Evolutionary conservation across 1,284 basidiomycete genomes (phyloP), one percentile per base, ranked within the genome.

Genomic region (Crucibulum parvulum): DNA sequence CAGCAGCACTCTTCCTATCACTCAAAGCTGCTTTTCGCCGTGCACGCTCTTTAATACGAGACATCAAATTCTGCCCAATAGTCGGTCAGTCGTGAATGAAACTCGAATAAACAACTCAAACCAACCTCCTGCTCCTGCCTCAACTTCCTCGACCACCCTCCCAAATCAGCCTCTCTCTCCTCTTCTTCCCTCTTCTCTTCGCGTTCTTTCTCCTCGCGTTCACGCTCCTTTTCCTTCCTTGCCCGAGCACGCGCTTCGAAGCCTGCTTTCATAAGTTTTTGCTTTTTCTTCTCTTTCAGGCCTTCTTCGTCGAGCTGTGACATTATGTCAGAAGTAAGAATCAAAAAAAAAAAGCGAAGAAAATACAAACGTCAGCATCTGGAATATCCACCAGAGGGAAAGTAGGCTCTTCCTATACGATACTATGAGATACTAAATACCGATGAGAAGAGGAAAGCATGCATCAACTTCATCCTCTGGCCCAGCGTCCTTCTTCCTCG

Each of bases 201-300:
- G 8, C 89, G 87, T 53, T 90, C 91, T 63, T 88, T 86, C 59
- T 93, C 88, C 68, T 91, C 90, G 55, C 83, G 85, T 74, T 95
- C 95, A 34, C 88, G 87, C 69, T 94, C 92, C 67, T 98, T 99
- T 75, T 99, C 97, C 38, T 90, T 90, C 64, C 94, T 89, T 0
- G 89, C 87, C 7, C 95, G 89, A 53, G 90, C 86, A 10, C 98
- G 90, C 0, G 97, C 96, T 59, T 99, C 98, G 76, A 93, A 96
- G 0, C 95, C 95, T 0, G 96, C 95, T 77, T 98, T 99, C 81
- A 98, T 83, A 39, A 99, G 82, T 62, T 90, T 91, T 76, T 99
- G 98, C 67, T 91, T 93, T 69, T 91, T 90, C 80, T 99, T 99
- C 76, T 99, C 98, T 74, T 95, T 98, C 51, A 99, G 72, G 13